Percentiles rank a stretch among this genome's conserved stretches.
phyloP scores from a whole-genome alignment of 2,329 filamentous ascomycete species.

The Arthrobotrys conoides region DNA sequence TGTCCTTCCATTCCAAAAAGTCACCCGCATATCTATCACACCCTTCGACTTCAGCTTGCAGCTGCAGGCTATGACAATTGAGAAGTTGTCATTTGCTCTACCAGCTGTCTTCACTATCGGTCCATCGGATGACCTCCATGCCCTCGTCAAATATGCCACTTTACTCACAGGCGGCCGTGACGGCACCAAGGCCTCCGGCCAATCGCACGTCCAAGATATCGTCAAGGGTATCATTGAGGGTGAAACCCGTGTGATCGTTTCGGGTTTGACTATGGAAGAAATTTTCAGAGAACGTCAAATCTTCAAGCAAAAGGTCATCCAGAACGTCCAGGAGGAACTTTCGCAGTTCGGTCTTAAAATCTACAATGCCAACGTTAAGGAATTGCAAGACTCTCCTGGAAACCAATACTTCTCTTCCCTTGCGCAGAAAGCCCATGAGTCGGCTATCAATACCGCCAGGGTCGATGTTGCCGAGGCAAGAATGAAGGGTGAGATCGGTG shows the following conservation, averaged over 20 bases:
- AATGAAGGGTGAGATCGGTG: slow-evolving; percentile 79
- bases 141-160: slow-evolving; percentile 85
- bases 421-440: slow-evolving; percentile 74
- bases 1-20: slow-evolving; percentile 78
- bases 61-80: slow-evolving; percentile 88
- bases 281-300: slow-evolving; percentile 83
- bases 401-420: slow-evolving; percentile 88
- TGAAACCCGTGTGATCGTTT: slow-evolving; percentile 85
- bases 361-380: slow-evolving; percentile 85
- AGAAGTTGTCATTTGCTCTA: slow-evolving; percentile 75
- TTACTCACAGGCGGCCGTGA: slow-evolving; percentile 75
- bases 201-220: slow-evolving; percentile 83
- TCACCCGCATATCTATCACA: slow-evolving; percentile 73
- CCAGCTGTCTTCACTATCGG: slow-evolving; percentile 68
- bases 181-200: slow-evolving; percentile 68
- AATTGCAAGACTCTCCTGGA: slow-evolving; percentile 84
- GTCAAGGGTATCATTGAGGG: slow-evolving; percentile 93
- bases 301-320: slow-evolving; percentile 82
- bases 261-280: slow-evolving; percentile 93
- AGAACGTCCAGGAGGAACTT: slow-evolving; percentile 83
- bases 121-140: slow-evolving; percentile 70
- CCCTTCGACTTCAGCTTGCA: slow-evolving; percentile 87
- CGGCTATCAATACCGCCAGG: slow-evolving; percentile 63
- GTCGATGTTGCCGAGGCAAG: slow-evolving; percentile 77
- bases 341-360: slow-evolving; percentile 84